Evolutionary conservation across 768 basidiomycete genomes (phyloP), one percentile per base, ranked within the genome.

Genomic region (Suillus discolor): DNA sequence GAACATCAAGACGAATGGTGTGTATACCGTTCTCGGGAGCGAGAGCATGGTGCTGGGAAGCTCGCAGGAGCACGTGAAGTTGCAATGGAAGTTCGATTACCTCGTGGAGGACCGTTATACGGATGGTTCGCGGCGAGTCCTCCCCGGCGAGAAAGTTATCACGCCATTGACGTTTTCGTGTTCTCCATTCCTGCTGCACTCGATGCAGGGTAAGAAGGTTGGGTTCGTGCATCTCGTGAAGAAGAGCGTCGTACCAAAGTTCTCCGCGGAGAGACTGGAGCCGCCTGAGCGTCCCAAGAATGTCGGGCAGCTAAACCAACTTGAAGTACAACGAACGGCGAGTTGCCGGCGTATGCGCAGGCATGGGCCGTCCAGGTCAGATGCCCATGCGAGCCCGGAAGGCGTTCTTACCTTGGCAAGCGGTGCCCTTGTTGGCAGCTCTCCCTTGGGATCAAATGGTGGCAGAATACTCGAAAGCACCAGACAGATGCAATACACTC

Each of bases 71-170:
- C 74, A 78, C 38, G 73, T 74, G 25, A 85, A 83, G 64, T 77
- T 92, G 20, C 78, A 79, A 28, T 95, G 94, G 94, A 85, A 86
- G 64, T 90, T 96, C 68, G 90, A 92, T 63, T 96, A 96, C 73
- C 71, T 88, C 39, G 90, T 96, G 12, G 84, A 85, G 47, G 87
- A 92, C 68, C 81, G 86, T 39, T 76, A 79, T 62, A 76, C 78
- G 28, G 81, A 85, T 28, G 73, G 74, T 8, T 79, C 81, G 5
- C 84, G 85, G 28, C 82, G 79, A 65, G 71, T 79, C 20, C 71
- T 77, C n/a, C 79, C 83, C 7, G 91, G 90, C 18, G 94, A 94
- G 77, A 92, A 90, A 78, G 81, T 80, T 2, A 71, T 93, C 64
- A 90, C 87, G 2, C 93, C 93, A 3, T 75, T 94, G 28, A 85